phyloP scores from a whole-genome alignment of 805 yeast species.

The Kluyveromyces starmeri region DNA sequence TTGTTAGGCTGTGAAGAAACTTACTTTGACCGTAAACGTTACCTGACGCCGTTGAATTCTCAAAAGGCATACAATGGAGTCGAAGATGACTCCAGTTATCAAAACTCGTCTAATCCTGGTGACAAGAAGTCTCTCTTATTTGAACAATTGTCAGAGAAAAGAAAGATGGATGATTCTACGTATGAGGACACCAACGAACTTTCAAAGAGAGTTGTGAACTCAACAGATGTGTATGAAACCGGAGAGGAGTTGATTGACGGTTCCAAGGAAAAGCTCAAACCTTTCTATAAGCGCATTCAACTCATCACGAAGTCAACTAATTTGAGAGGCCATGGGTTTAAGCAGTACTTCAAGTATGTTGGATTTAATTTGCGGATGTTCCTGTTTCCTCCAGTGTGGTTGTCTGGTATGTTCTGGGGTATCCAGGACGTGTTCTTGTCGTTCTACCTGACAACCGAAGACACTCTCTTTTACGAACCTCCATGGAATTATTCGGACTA shows the following conservation, averaged over 20 bases:
- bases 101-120: constrained; percentile 1
- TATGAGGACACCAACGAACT: constrained; percentile 8
- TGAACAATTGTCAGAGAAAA: not conserved
- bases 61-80: constrained; percentile 7
- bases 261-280: constrained; percentile 32
- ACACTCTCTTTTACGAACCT: constrained; percentile 50
- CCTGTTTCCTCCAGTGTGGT: constrained; percentile 53
- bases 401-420: constrained; percentile 73
- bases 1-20: constrained; percentile 66
- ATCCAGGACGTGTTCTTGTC: constrained; percentile 69
- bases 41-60: constrained; percentile 27
- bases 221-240: constrained; percentile 1
- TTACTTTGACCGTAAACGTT: constrained; percentile 46
- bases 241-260: constrained; percentile 31
- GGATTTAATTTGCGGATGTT: constrained; percentile 45
- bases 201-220: not conserved
- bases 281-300: constrained; percentile 40
- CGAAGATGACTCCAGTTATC: constrained; percentile 5
- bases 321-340: constrained; percentile 53
- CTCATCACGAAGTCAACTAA: constrained; percentile 50
- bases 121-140: not conserved
- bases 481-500: constrained; percentile 60
- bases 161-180: not conserved
- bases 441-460: constrained; percentile 67
- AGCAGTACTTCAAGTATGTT: constrained; percentile 51